Evolutionary conservation across 2,329 filamentous ascomycete genomes (phyloP), one percentile per base, ranked within the genome.

Genomic region (Xylaria sp.): DNA sequence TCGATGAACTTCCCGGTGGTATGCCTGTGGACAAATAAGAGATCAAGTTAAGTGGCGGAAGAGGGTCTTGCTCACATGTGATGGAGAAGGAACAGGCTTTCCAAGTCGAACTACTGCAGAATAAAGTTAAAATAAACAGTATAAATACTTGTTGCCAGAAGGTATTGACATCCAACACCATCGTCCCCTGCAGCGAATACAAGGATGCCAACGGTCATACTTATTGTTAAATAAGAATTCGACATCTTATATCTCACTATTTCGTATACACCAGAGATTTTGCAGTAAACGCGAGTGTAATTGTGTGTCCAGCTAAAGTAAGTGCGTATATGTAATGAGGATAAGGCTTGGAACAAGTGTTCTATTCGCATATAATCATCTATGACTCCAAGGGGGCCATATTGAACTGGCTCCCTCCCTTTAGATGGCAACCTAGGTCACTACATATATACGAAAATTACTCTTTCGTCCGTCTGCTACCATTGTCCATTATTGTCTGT

Each of bases 1-100:
- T 70, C 20, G 53, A 60, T 1, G 66, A 70, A 15, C 68, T 70
- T 48, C 68, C 68, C 0, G 68, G 68, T 12, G 64, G 55, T 15
- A 69, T 69, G 67, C 45, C 67, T 15, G 50, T 69, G 4, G 46
- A 53, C 30, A 53, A 61, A 28, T 61, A 58, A 36, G 30, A 30
- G 28, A 55, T 52, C 10, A 10, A n/a, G 4, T 8, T 13, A 4
- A 48, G 13, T 3, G 23, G 28, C 4, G 45, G 45, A 46, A 46
- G 20, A 12, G 43, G 20, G n/a, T 8, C 4, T 6, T 15, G 10
- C 20, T 10, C 20, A 25, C 12, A 6, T 46, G 5, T 46, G 9
- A 48, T 48, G 23, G 12, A 18, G 20, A 48, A 28, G 13, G 23
- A 48, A 48, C 5, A 48, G 6, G 23, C 15, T 48, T 28, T 28